A percentile compares a stretch with the other conserved stretches of the same genome.
phyloP scores from a whole-genome alignment of 140 eudicot genomes.

The Senecio squalidus region DNA sequence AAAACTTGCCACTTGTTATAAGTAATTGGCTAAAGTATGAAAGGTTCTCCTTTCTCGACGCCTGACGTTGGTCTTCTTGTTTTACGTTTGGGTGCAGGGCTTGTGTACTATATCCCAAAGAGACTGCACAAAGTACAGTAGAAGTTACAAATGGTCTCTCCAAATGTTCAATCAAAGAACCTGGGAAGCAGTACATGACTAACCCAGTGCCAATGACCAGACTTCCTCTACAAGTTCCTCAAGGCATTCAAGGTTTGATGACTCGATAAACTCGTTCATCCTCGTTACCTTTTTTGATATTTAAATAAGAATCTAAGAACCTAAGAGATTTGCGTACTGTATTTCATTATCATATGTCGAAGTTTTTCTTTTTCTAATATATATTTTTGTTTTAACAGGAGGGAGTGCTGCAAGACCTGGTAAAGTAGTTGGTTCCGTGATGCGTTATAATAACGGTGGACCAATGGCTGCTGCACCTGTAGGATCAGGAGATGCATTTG shows the following conservation, averaged over 20 bases:
- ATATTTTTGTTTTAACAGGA: slow-evolving; percentile 27
- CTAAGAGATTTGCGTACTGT: neutral
- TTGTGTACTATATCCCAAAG: slow-evolving; percentile 77
- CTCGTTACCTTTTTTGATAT: neutral
- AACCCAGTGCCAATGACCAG: slow-evolving; percentile 60
- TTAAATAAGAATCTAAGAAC: neutral
- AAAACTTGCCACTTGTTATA: neutral
- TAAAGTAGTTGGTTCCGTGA: slow-evolving; percentile 63
- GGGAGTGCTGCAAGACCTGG: slow-evolving; percentile 94
- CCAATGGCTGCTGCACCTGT: slow-evolving; percentile 46
- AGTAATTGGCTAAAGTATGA: no score
- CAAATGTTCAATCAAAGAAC: slow-evolving; percentile 75
- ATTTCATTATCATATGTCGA: neutral
- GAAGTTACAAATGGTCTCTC: slow-evolving; percentile 73
- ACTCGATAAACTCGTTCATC: neutral
- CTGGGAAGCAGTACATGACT: slow-evolving; percentile 50
- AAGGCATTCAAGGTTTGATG: slow-evolving; percentile 54
- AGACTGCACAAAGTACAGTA: slow-evolving; percentile 46
- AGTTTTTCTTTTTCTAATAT: neutral
- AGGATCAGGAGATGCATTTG: slow-evolving; percentile 50
- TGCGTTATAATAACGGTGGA: slow-evolving; percentile 62
- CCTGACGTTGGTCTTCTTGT: neutral
- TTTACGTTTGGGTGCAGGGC: slow-evolving; percentile 47
- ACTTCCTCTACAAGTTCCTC: slow-evolving; percentile 78
- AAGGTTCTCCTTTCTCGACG: neutral